Evolutionary conservation across 345 rosid genomes (phyloP), one percentile per base, ranked within the genome.

Genomic region (Sisymbrium irio): DNA sequence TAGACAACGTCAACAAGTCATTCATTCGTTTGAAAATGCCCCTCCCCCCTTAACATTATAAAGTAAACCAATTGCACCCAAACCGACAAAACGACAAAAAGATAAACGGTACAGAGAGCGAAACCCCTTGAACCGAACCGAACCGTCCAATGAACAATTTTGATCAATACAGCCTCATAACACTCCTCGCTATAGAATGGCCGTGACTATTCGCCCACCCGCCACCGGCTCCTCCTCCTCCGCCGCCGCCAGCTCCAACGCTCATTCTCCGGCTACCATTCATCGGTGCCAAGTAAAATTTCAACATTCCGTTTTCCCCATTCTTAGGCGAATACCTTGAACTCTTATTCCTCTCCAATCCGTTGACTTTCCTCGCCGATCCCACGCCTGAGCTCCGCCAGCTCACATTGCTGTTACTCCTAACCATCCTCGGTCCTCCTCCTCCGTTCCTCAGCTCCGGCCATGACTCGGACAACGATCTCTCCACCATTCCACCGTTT

Each of bases 351-450:
- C 87, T 85, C 72, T 88, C 95, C 78, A 96, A 65, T 47, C 81
- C 85, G 40, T 74, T 75, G 58, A 71, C 87, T 82, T 84, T 84
- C 82, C 86, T 85, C 49, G 57, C 81, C 57, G 83, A 76, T 35
- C 86, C 90, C 12, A 83, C 90, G 18, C 80, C 72, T 0, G 94
- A 82, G 67, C 87, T 92, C 80, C 97, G 83, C 91, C 92, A 90
- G 74, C 98, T 96, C 40, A 92, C 97, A 65, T 95, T 96, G 84
- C 98, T 96, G 39, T 92, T 96, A 80, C 99, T 96, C 81, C 99
- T 85, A 75, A 81, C 56, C 62, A 96, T 56, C 85, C 83, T 96
- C 13, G 95, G 90, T 40, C 87, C 91, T 62, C 82, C 82, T 10
- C 82, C 77, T 41, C 84, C 90, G 35, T 83, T 85, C 77, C 92